Evolutionary conservation across 257 asterid genomes (phyloP).

Genomic region (Solanum megistacrolobum): DNA sequence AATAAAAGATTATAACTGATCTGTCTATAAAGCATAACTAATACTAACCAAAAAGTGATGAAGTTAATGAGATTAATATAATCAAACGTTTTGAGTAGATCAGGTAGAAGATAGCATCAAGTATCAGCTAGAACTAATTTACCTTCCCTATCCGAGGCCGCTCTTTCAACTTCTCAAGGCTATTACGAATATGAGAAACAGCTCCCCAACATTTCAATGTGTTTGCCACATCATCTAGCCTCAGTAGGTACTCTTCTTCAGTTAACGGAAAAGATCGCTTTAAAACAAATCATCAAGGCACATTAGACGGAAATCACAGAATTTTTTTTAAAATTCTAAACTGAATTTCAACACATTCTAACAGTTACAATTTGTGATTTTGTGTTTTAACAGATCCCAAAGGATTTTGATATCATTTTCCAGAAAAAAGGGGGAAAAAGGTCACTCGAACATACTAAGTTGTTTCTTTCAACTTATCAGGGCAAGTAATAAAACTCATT

Average conservation of each 20-base stretch:
- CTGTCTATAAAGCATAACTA: not conserved
- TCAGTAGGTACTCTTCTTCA: slow-evolving; percentile 85
- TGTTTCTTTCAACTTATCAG: not conserved
- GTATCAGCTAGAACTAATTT: not conserved
- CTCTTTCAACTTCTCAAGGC: slow-evolving; percentile 73
- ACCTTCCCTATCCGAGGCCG: slow-evolving; percentile 94
- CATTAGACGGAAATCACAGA: slow-evolving; percentile 6
- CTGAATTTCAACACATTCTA: not conserved
- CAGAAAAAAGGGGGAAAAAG: not conserved
- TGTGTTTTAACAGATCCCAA: not conserved
- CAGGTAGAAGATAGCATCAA: not conserved
- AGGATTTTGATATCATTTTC: not conserved
- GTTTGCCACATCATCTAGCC: slow-evolving; percentile 95
- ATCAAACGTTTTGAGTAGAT: not conserved
- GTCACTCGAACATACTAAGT: not conserved
- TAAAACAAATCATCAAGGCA: slow-evolving; percentile 11
- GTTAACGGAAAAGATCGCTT: slow-evolving; percentile 88
- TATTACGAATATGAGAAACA: slow-evolving; percentile 82
- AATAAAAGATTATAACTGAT: not conserved
- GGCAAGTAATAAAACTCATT: not conserved
- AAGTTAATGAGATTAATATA: not conserved
- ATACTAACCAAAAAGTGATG: not conserved
- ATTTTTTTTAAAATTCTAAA: not conserved
- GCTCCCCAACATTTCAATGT: slow-evolving; percentile 97
- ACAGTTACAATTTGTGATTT: not conserved